phyloP scores from a whole-genome alignment of 148 eudicot genomes.

The Pouteria glomerata region DNA sequence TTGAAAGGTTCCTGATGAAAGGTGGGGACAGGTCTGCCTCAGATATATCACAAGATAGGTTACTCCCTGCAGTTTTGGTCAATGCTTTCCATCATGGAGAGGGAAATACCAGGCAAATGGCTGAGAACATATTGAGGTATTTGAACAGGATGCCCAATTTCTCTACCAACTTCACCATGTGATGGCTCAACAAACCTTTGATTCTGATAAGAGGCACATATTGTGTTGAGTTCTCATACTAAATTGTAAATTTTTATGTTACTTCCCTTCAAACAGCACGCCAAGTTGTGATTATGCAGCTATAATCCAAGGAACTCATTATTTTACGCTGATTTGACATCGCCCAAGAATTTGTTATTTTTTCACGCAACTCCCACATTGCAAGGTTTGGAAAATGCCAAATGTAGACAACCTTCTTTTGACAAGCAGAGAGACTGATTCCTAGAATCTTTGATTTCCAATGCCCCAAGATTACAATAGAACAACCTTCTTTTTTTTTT shows the following conservation, averaged over 20 bases:
- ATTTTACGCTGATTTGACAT: neutral
- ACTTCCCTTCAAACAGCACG: neutral
- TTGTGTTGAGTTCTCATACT: neutral
- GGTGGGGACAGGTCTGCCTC: slow-evolving; percentile 47
- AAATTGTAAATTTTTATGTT: neutral
- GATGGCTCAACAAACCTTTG: neutral
- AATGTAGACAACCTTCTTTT: too few relatives aligned
- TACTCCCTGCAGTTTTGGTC: slow-evolving; percentile 50
- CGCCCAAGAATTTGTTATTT: neutral
- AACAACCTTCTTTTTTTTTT: too few relatives aligned
- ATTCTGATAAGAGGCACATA: neutral
- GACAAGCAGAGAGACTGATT: too few relatives aligned
- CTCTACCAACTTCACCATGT: slow-evolving; percentile 38
- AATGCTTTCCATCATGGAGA: slow-evolving; percentile 75
- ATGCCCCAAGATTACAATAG: too few relatives aligned
- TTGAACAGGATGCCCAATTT: slow-evolving; percentile 58
- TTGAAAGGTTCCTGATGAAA: slow-evolving; percentile 54
- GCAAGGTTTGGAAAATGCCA: too few relatives aligned
- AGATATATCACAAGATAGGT: slow-evolving; percentile 49
- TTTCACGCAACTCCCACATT: too few relatives aligned
- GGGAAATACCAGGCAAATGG: slow-evolving; percentile 60
- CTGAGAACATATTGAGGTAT: slow-evolving; percentile 67
- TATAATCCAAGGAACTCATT: neutral
- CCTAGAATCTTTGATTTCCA: too few relatives aligned
- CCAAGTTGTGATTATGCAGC: neutral